These are phyloP conservation scores for Diaporthe velutina DNA, from an alignment of 2,329 filamentous ascomycete genomes.

Conservation along the genomic window DNA sequence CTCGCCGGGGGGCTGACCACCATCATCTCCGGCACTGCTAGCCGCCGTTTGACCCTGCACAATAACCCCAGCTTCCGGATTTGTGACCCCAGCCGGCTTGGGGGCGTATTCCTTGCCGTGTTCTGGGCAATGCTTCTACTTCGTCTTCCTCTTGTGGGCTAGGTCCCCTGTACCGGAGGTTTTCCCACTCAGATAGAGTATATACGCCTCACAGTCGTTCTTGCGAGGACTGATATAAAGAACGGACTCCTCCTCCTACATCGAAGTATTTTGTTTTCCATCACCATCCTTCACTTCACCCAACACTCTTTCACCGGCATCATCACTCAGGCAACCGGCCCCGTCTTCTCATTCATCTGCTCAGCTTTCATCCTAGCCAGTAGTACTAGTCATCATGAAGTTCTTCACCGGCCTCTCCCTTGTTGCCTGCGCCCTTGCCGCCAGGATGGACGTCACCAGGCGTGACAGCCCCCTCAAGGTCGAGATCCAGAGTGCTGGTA, in stretches of 20 bases:
- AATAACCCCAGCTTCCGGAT: slow-evolving; percentile 13
- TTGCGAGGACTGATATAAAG: background rate
- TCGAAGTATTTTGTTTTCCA: rapidly evolving
- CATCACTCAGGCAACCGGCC: background rate
- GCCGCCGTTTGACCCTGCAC: background rate
- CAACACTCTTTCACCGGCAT: background rate
- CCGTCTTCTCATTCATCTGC: background rate
- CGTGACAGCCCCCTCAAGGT: slow-evolving; percentile 56
- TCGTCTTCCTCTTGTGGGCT: background rate
- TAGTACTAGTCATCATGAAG: slow-evolving; percentile 51
- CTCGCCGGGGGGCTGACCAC: background rate
- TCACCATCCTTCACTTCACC: background rate
- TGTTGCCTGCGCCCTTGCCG: slow-evolving; percentile 48
- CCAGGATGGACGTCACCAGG: slow-evolving; percentile 46
- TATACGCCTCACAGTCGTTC: background rate
- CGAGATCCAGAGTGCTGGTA: slow-evolving; percentile 61
- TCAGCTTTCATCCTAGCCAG: background rate
- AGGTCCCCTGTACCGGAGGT: background rate
- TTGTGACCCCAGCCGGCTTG: background rate
- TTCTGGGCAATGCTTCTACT: slow-evolving; percentile 10
- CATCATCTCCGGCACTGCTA: slow-evolving; percentile 1
- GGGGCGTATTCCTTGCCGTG: slow-evolving; percentile 14
- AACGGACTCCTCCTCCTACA: background rate
- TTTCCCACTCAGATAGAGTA: background rate
- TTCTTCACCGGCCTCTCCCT: slow-evolving; percentile 51